These are phyloP conservation scores for Wickerhamomyces silvicola DNA, from an alignment of 805 yeast species.

Conservation along the genomic window DNA sequence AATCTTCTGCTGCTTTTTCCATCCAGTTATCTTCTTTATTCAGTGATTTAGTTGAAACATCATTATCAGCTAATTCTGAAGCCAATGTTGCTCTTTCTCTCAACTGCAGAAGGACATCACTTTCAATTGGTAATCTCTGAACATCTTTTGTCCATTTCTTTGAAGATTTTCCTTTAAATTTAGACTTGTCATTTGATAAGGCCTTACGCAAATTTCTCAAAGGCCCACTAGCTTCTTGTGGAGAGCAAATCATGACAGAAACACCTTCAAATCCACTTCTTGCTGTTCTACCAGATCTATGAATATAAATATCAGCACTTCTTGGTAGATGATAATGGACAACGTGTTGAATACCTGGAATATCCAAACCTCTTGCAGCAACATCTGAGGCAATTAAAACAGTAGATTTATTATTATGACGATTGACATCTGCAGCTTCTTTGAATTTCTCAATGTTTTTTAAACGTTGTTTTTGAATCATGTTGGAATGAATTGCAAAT, in stretches of 20 bases:
- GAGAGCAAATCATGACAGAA: constrained; percentile 88
- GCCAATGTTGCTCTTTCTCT: constrained; percentile 66
- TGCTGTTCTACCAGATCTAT: constrained; percentile 97
- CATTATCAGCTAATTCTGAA: constrained; percentile 68
- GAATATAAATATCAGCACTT: constrained; percentile 89
- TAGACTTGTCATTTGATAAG: constrained; percentile 32
- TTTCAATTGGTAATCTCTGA: constrained; percentile 68
- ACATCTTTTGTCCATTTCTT: constrained; percentile 49
- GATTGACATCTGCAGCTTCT: constrained; percentile 35
- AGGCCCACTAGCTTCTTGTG: constrained; percentile 90
- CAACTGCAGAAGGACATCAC: constrained; percentile 63
- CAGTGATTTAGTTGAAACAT: constrained; percentile 50
- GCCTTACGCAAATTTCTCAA: constrained; percentile 63
- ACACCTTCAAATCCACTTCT: constrained; percentile 93
- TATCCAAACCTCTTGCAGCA: constrained; percentile 97
- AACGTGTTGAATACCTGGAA: constrained; percentile 85
- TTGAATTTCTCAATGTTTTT: constrained; percentile 78
- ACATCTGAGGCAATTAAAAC: constrained; percentile 93
- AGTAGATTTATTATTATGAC: constrained; percentile 41
- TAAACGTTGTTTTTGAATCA: constrained; percentile 91
- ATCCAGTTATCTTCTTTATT: constrained; percentile 76
- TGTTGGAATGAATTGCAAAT: constrained; percentile 82
- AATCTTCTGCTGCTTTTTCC: constrained; percentile 84
- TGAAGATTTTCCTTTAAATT: constrained; percentile 26
- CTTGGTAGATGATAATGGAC: constrained; percentile 94